Base-by-base conservation (phyloP, 2,329 filamentous ascomycete species). In the Leptographium lundbergii region DNA sequence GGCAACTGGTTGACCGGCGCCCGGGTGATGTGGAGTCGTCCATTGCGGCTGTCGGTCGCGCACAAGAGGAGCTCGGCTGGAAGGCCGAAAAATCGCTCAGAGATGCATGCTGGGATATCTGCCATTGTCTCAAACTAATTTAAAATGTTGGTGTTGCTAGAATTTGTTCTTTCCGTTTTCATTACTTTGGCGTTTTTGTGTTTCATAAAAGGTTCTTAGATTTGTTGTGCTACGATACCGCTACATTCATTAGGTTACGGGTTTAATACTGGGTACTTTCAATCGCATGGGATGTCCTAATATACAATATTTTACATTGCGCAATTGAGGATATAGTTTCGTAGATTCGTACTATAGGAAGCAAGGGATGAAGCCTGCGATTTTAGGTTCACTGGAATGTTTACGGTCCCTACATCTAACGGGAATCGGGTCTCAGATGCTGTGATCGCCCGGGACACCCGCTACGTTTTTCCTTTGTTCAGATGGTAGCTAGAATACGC, bases 1-100 rank as follows among this genome's bases (percentile, higher is more conserved):
- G 71, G 36, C 64, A 69, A n/a, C 65, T 69, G 54, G 68, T 69
- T 4, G 71, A 68, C 9, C 67, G 73, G n/a, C 67, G 75, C 47
- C 67, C 67, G 14, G 75, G 75, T 4, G 75, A 77, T 61, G 73
- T 77, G 3, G 74, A 73, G 42, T 68, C 68, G 48, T 76, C 74
- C 57, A 72, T 76, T 1, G 75, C 75, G 1, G 71, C 69, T 56
- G 72, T 72, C 19, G 66, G 67, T 24, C 69, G 73, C 25, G 75
- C 75, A 2, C 65, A 65, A 45, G 63, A 66, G 6, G 75, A 77
- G 64, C 67, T 77, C 7, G 74, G 72, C n/a, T 78, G 75, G 75
- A 47, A 57, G 25, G 50, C 58, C 5, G 47, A 59, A 14, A 56
- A 59, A 25, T 24, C 54, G 2, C 48, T 59, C 17, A 13, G 22